Evolutionary conservation across 2,329 filamentous ascomycete species (phyloP).

Genomic region (Trichoderma arundinaceum): DNA sequence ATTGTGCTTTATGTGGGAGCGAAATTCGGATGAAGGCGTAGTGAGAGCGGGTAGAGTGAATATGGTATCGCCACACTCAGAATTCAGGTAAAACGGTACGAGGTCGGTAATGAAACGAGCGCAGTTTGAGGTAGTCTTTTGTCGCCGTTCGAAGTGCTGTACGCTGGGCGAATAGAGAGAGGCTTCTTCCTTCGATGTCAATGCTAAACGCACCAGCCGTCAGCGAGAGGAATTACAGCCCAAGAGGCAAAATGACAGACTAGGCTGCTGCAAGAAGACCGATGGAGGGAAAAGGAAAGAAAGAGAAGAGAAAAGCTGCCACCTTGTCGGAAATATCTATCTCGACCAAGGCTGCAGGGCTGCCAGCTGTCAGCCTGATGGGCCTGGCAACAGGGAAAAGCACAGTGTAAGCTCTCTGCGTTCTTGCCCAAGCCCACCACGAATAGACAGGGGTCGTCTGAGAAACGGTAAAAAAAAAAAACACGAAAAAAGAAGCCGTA

Average conservation of each 20-base stretch:
- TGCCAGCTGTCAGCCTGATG: constrained; percentile 26
- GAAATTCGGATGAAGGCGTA: background rate
- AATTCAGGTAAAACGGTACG: background rate
- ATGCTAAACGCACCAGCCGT: background rate
- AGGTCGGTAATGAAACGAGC: background rate
- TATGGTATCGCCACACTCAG: background rate
- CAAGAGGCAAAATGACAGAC: background rate
- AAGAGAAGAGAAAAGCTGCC: background rate
- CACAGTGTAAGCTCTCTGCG: background rate
- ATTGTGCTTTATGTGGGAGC: background rate
- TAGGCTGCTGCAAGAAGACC: background rate
- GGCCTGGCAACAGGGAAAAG: constrained; percentile 6
- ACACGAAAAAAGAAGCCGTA: background rate
- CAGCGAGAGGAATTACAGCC: constrained; percentile 3
- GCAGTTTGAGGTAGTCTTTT: too few relatives aligned
- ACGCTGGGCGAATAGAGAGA: background rate
- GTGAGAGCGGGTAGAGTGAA: too few relatives aligned
- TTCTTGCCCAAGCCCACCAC: background rate
- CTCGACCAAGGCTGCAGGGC: constrained; percentile 12
- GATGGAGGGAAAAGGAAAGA: background rate
- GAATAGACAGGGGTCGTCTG: background rate
- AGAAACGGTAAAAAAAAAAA: background rate
- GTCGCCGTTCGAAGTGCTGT: background rate
- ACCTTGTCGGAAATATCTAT: background rate
- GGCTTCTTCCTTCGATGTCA: background rate